Evolutionary conservation across 306 rosid genomes (phyloP).

Genomic region (Vigna reflexopilosa): DNA sequence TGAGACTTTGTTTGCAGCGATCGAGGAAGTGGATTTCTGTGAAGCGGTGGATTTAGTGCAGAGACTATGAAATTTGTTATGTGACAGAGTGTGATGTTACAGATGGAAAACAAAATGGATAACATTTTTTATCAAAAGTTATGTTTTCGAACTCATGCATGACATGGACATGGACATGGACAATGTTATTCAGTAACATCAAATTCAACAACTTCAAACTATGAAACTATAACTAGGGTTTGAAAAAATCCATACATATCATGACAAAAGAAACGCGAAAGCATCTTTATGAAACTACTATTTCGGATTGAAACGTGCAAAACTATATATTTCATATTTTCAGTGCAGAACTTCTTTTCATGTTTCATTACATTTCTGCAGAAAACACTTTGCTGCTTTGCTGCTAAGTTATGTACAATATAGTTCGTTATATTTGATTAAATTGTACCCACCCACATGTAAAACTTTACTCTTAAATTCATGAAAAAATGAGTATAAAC

Average conservation of each 20-base stretch:
- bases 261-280: background rate
- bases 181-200: background rate
- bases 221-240: background rate
- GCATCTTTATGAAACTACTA: background rate
- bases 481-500: background rate
- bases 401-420: background rate
- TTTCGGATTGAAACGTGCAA: too few relatives aligned
- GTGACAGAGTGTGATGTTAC: background rate
- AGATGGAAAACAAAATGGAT: background rate
- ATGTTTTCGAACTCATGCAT: background rate
- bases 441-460: background rate
- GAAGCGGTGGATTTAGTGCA: constrained; percentile 14
- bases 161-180: background rate
- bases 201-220: background rate
- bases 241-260: background rate
- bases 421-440: background rate
- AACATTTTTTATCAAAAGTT: background rate
- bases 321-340: too few relatives aligned
- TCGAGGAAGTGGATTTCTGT: background rate
- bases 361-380: too few relatives aligned
- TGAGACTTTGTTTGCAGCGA: background rate
- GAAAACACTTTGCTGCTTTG: background rate
- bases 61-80: background rate
- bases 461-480: background rate
- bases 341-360: too few relatives aligned